A percentile compares a stretch with the other conserved stretches of the same genome.
Conservation (phyloP, 257 asterid genomes). For the Rauvolfia tetraphylla region DNA sequence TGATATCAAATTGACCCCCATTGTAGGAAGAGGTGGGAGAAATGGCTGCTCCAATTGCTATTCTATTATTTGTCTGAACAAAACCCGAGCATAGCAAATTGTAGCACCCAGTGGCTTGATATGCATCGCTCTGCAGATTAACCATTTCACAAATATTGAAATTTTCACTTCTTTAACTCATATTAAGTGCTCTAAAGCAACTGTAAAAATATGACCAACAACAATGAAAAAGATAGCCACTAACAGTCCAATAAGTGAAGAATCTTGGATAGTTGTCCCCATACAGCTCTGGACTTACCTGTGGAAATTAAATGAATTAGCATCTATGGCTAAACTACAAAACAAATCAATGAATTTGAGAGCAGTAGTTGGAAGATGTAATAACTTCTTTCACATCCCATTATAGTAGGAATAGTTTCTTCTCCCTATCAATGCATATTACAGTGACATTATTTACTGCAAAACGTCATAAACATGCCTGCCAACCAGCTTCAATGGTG, state of each 20-base stretch:
- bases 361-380: slow-evolving; percentile 44
- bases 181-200: not conserved
- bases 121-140: slow-evolving; percentile 71
- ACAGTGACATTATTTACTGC: not conserved
- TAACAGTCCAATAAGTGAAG: slow-evolving; percentile 95
- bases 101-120: slow-evolving; percentile 90
- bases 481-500: slow-evolving; percentile 99
- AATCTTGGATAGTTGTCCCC: slow-evolving; percentile 86
- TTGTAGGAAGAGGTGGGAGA: slow-evolving; percentile 74
- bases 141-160: not conserved
- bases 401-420: slow-evolving; percentile 3
- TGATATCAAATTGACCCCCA: slow-evolving; percentile 86
- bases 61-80: slow-evolving; percentile 72
- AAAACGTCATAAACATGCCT: slow-evolving; percentile 38
- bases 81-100: slow-evolving; percentile 91
- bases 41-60: slow-evolving; percentile 92
- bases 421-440: not conserved
- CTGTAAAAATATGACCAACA: not conserved
- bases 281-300: slow-evolving; percentile 92
- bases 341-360: slow-evolving; percentile 5
- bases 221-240: slow-evolving; percentile 15
- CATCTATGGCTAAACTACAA: slow-evolving; percentile 8
- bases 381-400: slow-evolving; percentile 29
- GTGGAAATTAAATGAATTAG: slow-evolving; percentile 28
- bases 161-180: not conserved